Evolutionary conservation across 2,329 filamentous ascomycete species (phyloP).

Genomic region (Fusarium sterilihyphosum): DNA sequence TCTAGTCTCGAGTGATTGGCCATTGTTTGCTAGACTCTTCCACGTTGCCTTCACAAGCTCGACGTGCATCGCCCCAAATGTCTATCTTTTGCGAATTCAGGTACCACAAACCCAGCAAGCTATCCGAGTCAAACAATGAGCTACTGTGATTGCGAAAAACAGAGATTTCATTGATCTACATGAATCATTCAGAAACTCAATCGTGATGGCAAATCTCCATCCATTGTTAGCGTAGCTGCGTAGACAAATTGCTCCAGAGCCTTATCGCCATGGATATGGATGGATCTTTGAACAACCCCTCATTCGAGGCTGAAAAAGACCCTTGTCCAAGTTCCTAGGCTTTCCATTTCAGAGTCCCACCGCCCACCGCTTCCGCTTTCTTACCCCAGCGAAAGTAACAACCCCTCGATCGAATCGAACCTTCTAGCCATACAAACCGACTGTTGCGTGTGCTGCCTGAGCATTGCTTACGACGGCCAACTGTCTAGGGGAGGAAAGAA

Average conservation of each 20-base stretch:
- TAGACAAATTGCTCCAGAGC: background rate
- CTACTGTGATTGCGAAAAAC: background rate
- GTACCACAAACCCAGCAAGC: conserved; percentile 20
- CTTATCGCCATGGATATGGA: background rate
- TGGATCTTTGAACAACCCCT: conserved; percentile 13
- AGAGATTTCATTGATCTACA: conserved; percentile 13
- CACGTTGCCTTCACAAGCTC: conserved; percentile 26
- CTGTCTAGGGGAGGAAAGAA: too few relatives aligned
- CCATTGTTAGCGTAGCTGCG: background rate
- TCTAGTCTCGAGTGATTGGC: conserved; percentile 33
- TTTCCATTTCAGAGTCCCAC: conserved; percentile 30
- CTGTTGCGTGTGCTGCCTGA: conserved; percentile 2
- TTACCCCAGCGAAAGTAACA: conserved; percentile 5
- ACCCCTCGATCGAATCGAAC: conserved; percentile 34
- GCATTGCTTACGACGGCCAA: background rate
- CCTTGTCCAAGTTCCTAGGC: conserved; percentile 34
- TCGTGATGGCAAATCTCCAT: background rate
- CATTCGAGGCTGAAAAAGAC: conserved; percentile 36
- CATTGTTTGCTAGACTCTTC: conserved; percentile 38
- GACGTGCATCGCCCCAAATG: conserved; percentile 26
- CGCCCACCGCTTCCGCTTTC: conserved; percentile 15
- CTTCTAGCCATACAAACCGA: conserved; percentile 36
- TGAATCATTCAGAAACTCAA: conserved; percentile 19
- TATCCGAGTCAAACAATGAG: conserved; percentile 25
- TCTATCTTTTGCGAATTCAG: conserved; percentile 28